Evolutionary conservation across 2,329 filamentous ascomycete genomes (phyloP), one percentile per base, ranked within the genome.

Genomic region (Epichloe uncinata): DNA sequence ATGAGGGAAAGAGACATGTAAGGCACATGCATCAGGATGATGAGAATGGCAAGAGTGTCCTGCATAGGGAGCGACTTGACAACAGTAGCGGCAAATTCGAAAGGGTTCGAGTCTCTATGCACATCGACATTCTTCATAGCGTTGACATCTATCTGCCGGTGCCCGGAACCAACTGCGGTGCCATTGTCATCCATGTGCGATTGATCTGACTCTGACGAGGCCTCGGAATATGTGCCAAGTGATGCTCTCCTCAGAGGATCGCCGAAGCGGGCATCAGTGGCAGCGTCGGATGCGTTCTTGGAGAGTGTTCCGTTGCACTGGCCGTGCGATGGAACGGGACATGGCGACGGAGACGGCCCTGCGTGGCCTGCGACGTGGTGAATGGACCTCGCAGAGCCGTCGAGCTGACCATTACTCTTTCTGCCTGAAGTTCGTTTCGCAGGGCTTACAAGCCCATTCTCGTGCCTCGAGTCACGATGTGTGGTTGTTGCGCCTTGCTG

Each of bases 21-120:
- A 33, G 91, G 90, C 9, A 96, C 81, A 64, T 95, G 90, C 68
- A 96, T 85, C 57, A 97, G 79, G 60, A 96, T 86, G 69, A 96
- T 95, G 66, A 97, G 81, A 61, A 97, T 95, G 64, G 91, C 89
- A 69, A 96, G 87, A 53, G 91, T 95, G 70, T 97, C 91, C 70
- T 88, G 86, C 63, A 95, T 81, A 49, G 91, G 91, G 61, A 90
- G 91, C 48, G 89, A 88, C 61, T 82, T 82, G 64, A 97, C 79
- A 60, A 97, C 91, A 50, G 89, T 95, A 58, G 87, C 79, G 55
- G 85, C 84, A 56, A 94, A 74, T 59, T 86, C 82, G 57, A 95
- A 70, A 45, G 86, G 81, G 52, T 85, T 85, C 49, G 81, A 73
- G 63, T 85, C 81, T 58, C 82, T 82, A 61, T 85, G 84, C 49